Evolutionary conservation across 805 yeast species (phyloP).

Genomic region (Pichia manshurica): DNA sequence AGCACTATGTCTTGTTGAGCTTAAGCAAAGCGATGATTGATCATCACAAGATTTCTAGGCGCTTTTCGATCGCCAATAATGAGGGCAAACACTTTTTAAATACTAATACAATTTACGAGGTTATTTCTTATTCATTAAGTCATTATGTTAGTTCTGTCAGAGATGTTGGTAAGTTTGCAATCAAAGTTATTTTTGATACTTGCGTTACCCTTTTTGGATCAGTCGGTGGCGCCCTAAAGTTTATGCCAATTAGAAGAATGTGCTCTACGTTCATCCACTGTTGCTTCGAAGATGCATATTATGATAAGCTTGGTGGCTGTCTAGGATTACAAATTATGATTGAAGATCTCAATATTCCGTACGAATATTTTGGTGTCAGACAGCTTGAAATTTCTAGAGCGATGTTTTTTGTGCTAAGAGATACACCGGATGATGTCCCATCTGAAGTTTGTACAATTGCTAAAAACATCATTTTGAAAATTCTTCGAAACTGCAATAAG

Average conservation of each 20-base stretch:
- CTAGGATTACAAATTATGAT: conserved; percentile 73
- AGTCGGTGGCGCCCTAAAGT: conserved; percentile 57
- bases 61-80: conserved; percentile 69
- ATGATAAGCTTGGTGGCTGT: conserved; percentile 83
- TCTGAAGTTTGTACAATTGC: conserved; percentile 70
- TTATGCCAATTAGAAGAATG: conserved; percentile 70
- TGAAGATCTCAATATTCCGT: conserved; percentile 60
- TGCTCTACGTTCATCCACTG: conserved; percentile 82
- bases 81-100: conserved; percentile 71
- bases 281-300: conserved; percentile 85
- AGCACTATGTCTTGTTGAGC: conserved; percentile 74
- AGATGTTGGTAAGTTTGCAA: conserved; percentile 61
- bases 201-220: conserved; percentile 65
- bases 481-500: conserved; percentile 61
- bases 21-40: conserved; percentile 68
- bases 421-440: conserved; percentile 85
- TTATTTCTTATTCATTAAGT: conserved; percentile 74
- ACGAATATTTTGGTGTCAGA: conserved; percentile 65
- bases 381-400: conserved; percentile 85
- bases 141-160: conserved; percentile 68
- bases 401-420: conserved; percentile 82
- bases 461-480: conserved; percentile 53
- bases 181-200: conserved; percentile 54
- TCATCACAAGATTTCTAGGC: conserved; percentile 58
- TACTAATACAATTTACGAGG: conserved; percentile 65